Percentiles rank a stretch among this genome's conserved stretches.
These are phyloP conservation scores for Physaria fendleri DNA, from an alignment of 345 rosid genomes.

Conservation along the genomic window DNA sequence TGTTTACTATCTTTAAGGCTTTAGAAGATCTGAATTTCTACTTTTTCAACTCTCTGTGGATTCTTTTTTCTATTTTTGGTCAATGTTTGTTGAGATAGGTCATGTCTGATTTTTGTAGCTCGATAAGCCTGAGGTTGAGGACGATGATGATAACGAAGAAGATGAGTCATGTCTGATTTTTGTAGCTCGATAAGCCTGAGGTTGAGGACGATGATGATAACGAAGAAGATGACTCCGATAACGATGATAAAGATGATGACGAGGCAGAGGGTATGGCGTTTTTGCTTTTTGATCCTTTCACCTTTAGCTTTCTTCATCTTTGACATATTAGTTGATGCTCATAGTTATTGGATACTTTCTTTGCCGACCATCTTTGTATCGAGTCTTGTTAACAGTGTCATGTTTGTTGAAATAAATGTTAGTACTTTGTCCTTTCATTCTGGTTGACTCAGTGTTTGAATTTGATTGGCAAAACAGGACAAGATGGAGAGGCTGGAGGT, in stretches of 20 bases:
- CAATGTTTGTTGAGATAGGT: background rate
- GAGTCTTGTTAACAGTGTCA: background rate
- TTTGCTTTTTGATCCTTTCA: background rate
- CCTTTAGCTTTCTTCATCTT: background rate
- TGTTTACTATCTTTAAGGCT: too few species aligned
- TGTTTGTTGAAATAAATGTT: background rate
- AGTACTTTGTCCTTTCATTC: background rate
- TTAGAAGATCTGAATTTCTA: constrained; percentile 6
- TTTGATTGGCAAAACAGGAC: constrained; percentile 18
- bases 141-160: constrained; percentile 56
- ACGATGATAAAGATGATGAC: constrained; percentile 48
- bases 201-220: constrained; percentile 64
- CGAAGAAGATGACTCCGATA: constrained; percentile 60
- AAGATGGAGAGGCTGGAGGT: constrained; percentile 60
- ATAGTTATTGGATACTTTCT: too few species aligned
- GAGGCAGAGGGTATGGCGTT: constrained; percentile 46
- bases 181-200: constrained; percentile 63
- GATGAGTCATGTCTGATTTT: constrained; percentile 35
- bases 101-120: constrained; percentile 29
- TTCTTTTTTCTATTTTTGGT: background rate
- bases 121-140: constrained; percentile 73
- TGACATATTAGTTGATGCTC: too few species aligned
- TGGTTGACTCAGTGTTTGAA: background rate
- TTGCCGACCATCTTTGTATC: background rate
- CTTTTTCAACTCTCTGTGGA: too few species aligned